Base-by-base conservation (phyloP, 2,329 filamentous ascomycete genomes). In the Monosporascus sp. region DNA sequence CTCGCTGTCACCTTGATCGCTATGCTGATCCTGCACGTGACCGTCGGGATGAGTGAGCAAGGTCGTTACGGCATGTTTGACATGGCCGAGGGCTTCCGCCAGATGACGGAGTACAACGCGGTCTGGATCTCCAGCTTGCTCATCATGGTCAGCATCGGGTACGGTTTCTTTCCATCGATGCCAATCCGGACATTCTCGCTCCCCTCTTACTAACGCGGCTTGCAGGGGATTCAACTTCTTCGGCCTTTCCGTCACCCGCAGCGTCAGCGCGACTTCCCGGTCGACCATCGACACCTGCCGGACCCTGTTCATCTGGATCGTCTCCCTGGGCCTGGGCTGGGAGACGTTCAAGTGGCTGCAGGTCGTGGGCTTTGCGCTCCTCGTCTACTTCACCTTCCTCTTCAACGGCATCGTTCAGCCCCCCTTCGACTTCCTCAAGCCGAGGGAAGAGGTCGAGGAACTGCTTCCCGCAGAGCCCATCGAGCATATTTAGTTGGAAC, bases 121-220 rank as follows among this genome's bases (percentile, higher is more conserved):
- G 85, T 99, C 55, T 82, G 86, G 31, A 62, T 92, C 3, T 89
- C 89, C 22, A 96, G 90, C 59, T 51, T 97, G 7, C 71, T 96
- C 54, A 97, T 97, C 68, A 99, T 99, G 94, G 81, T 99, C 60
- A 96, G 90, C 65, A 99, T 99, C 63, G 93, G 93, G 88, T 95
- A 82, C 68, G 83, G 76, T 43, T 15, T 31, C 22, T 15, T 11
- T 18, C 2, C n/a, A 9, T 20, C 14, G 14, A 2, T 11, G 17
- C 31, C 22, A 22, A 8, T 8, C 47, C 39, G 35, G 31, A 17
- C 31, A 17, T 41, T 39, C 38, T 31, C 38, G 7, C 5, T 35
- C 27, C 27, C 27, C 47, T 35, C 17, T 39, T 25, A 39, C 47
- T 48, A 48, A 49, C n/a, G 47, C 37, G 25, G 46, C 56, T 50